Evolutionary conservation across 2,329 filamentous ascomycete species (phyloP).

Genomic region (Trichoderma polysporum): DNA sequence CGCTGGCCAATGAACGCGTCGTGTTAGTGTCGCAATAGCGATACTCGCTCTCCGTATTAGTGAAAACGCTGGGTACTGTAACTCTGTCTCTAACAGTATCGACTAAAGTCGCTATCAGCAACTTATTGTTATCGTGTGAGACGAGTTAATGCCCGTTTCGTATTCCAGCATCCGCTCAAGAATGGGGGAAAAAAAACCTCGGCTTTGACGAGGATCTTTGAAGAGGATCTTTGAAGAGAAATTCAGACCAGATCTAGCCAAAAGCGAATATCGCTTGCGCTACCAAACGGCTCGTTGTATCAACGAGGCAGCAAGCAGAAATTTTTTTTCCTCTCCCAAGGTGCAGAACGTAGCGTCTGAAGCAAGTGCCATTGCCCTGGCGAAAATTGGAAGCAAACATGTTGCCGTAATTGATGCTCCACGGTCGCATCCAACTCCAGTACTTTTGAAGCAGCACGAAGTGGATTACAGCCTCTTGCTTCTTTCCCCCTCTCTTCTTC

Average conservation of each 20-base stretch:
- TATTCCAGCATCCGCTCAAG: background rate
- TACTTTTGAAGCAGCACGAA: background rate
- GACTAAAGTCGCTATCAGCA: background rate
- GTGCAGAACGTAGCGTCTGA: background rate
- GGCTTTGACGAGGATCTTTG: background rate
- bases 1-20: conserved; percentile 28
- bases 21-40: conserved; percentile 19
- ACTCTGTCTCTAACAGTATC: background rate
- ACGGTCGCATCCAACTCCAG: background rate
- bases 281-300: background rate
- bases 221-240: background rate
- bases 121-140: background rate
- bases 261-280: background rate
- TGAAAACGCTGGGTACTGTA: background rate
- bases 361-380: background rate
- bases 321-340: background rate
- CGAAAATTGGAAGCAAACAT: background rate
- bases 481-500: background rate
- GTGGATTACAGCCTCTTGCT: background rate
- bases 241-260: background rate
- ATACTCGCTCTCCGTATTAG: background rate
- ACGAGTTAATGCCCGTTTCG: no score
- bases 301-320: background rate
- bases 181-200: background rate
- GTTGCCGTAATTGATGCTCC: background rate